Evolutionary conservation across 1,284 basidiomycete genomes (phyloP).

Genomic region (Dichomitus squalens): DNA sequence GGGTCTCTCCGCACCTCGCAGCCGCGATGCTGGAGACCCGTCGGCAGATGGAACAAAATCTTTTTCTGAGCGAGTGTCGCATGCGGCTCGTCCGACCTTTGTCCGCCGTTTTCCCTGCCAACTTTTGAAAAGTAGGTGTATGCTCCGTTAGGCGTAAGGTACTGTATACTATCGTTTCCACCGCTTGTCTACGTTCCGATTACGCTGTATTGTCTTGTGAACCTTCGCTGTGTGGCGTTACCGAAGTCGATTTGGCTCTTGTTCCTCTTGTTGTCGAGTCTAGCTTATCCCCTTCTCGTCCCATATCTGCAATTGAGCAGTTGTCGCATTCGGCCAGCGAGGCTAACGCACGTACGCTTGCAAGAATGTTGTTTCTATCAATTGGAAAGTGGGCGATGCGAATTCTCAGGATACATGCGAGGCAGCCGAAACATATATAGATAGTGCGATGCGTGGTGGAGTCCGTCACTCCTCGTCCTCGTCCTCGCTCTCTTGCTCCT

Average conservation of each 20-base stretch:
- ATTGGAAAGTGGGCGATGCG: slow-evolving; percentile 4
- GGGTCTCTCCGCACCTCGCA: too few species aligned
- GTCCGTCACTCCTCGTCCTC: slow-evolving; percentile 61
- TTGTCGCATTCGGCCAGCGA: too few species aligned
- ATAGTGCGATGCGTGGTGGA: not conserved
- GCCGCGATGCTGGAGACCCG: too few species aligned
- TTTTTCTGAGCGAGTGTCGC: too few species aligned
- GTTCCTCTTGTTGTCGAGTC: not conserved
- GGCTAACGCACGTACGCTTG: not conserved
- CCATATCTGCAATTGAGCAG: not conserved
- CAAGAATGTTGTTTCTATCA: not conserved
- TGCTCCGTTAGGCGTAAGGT: slow-evolving; percentile 2
- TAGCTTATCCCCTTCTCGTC: not conserved
- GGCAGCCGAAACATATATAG: not conserved
- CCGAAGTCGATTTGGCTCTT: not conserved
- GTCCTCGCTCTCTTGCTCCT: slow-evolving; percentile 77
- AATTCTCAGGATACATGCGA: slow-evolving; percentile 4
- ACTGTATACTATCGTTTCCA: slow-evolving; percentile 6
- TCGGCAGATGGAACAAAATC: not conserved
- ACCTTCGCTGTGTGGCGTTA: not conserved
- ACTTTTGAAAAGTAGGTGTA: slow-evolving; percentile 9
- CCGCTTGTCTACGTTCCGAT: not conserved
- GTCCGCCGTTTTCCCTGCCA: not conserved
- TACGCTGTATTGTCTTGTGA: not conserved
- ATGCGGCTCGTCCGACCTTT: too few species aligned